phyloP scores from a whole-genome alignment of 1,284 basidiomycete species.

The Trametes polyzona region DNA sequence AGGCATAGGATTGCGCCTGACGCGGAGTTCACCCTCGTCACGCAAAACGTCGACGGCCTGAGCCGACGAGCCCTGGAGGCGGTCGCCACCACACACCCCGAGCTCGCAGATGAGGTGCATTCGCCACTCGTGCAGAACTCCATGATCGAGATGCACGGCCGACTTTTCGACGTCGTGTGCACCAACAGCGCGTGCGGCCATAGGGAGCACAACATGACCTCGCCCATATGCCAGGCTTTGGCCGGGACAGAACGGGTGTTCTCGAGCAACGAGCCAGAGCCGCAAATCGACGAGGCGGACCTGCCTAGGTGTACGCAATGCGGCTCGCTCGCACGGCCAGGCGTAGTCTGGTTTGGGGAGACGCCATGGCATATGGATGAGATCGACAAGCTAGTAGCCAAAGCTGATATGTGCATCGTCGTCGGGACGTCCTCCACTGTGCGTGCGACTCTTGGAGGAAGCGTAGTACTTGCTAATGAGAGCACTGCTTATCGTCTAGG shows the following conservation, averaged over 20 bases:
- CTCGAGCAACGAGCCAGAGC: constrained; percentile 41
- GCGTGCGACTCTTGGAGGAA: too few species aligned
- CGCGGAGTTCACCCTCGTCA: constrained; percentile 58
- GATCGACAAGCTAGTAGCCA: constrained; percentile 49
- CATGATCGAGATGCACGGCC: constrained; percentile 70
- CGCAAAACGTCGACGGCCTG: constrained; percentile 72
- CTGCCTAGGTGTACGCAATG: constrained; percentile 60
- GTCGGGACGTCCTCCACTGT: constrained; percentile 68
- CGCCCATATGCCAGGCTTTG: constrained; percentile 57
- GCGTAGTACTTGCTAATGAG: not conserved
- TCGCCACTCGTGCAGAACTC: constrained; percentile 26
- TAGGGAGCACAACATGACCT: constrained; percentile 43
- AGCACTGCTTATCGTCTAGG: constrained; percentile 33
- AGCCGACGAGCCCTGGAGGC: constrained; percentile 43
- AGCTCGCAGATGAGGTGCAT: constrained; percentile 14
- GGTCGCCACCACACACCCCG: constrained; percentile 11
- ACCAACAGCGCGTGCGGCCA: constrained; percentile 47
- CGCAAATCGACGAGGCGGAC: constrained; percentile 45
- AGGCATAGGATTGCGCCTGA: constrained; percentile 43
- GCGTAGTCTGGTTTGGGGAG: constrained; percentile 74
- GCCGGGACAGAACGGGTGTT: constrained; percentile 54
- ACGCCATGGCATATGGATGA: constrained; percentile 44
- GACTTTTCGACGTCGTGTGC: constrained; percentile 60
- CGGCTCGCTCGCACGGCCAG: constrained; percentile 55
- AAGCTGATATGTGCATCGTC: constrained; percentile 63